phyloP scores from a whole-genome alignment of 2,329 filamentous ascomycete species.

The Madurella fahalii region DNA sequence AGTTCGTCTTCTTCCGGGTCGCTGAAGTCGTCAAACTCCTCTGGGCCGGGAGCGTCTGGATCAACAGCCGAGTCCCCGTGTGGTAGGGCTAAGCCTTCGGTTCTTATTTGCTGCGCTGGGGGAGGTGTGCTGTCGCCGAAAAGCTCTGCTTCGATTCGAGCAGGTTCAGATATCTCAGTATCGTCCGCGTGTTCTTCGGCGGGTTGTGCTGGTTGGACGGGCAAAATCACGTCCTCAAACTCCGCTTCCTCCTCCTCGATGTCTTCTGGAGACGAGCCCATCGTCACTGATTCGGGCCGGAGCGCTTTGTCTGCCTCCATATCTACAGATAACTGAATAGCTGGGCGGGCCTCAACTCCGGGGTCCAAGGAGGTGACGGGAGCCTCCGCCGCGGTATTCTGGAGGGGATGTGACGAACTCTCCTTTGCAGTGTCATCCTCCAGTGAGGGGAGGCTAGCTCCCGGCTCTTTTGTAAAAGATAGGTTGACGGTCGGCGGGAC shows the following conservation, averaged over 20 bases:
- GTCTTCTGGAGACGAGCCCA: conserved; percentile 15
- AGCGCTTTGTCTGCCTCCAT: neutral
- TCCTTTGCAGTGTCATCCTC: conserved; percentile 11
- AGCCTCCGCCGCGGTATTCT: no score
- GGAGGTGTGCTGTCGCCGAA: conserved; percentile 28
- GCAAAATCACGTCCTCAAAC: conserved; percentile 37
- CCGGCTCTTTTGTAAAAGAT: conserved; percentile 1
- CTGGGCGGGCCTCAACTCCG: neutral
- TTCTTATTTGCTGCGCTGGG: conserved; percentile 22
- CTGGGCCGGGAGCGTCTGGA: conserved; percentile 42
- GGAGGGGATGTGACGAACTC: no score
- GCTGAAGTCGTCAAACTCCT: conserved; percentile 71
- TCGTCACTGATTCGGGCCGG: neutral
- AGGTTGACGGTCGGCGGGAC: conserved; percentile 35
- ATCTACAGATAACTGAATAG: neutral
- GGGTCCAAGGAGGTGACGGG: neutral
- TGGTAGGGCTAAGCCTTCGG: conserved; percentile 25
- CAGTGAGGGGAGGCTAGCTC: conserved; percentile 16
- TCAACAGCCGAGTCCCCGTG: conserved; percentile 22
- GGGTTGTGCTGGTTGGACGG: conserved; percentile 6
- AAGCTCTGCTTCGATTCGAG: conserved; percentile 20
- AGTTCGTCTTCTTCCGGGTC: conserved; percentile 92
- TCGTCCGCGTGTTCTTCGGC: conserved; percentile 9
- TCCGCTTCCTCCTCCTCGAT: conserved; percentile 27
- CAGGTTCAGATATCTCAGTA: conserved; percentile 28